A percentile compares a stretch with the other conserved stretches of the same genome.
These are phyloP conservation scores for Thermothielavioides terrestris DNA, from an alignment of 495 filamentous ascomycete genomes.

Conservation along the genomic window DNA sequence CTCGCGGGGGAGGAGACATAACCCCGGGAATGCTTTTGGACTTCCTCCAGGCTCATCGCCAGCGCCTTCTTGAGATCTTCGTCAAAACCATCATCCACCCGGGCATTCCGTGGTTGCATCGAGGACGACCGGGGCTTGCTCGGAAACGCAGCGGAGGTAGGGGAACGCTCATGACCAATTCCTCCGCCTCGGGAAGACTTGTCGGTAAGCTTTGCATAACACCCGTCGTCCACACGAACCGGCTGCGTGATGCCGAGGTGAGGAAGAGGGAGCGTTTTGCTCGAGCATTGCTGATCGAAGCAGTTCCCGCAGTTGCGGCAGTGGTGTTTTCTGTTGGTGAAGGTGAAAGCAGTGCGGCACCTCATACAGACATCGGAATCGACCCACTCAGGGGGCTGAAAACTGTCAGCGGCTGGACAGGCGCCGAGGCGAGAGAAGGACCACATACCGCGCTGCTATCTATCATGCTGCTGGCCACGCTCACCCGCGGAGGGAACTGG, in stretches of 20 bases:
- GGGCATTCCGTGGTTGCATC: conserved; percentile 85
- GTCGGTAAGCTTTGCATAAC: conserved; percentile 80
- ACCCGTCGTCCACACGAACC: conserved; percentile 95
- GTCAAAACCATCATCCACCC: conserved; percentile 78
- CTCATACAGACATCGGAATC: conserved; percentile 99
- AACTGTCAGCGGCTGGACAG: conserved; percentile 2
- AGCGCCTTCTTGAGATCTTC: conserved; percentile 88
- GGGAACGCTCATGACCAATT: conserved; percentile 21
- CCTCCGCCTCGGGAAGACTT: conserved; percentile 41
- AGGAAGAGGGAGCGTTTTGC: conserved; percentile 78
- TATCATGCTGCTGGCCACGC: conserved; percentile 86
- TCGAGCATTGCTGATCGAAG: conserved; percentile 87
- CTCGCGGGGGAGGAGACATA: conserved; percentile 36
- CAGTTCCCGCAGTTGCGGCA: conserved; percentile 97
- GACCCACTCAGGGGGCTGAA: conserved; percentile 89
- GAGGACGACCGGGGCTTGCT: conserved; percentile 33
- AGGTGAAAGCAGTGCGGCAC: conserved; percentile 89
- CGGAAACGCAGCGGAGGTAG: conserved; percentile 27
- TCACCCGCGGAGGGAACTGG: conserved; percentile 79
- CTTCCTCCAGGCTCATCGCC: conserved; percentile 94
- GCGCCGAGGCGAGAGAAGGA: neutral
- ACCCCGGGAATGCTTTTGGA: conserved; percentile 51
- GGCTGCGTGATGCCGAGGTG: conserved; percentile 87
- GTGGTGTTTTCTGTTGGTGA: conserved; percentile 96
- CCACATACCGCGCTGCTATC: conserved; percentile 86